Conservation (phyloP, 768 basidiomycete species). For the Rhodocollybia butyracea region DNA sequence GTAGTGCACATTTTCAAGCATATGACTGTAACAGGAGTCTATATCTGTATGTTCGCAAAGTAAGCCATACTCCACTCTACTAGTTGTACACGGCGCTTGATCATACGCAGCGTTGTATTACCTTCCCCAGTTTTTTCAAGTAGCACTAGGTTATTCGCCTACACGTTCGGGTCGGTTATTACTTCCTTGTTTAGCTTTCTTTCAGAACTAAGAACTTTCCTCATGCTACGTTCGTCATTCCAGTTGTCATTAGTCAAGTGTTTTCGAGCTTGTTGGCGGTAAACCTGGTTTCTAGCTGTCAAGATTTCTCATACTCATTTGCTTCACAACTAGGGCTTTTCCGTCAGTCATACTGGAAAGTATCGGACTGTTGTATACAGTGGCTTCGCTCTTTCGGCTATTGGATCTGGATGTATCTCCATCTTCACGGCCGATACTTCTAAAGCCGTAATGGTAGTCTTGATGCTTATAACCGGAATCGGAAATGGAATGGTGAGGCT, state of each 20-base stretch:
- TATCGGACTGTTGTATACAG: constrained; percentile 59
- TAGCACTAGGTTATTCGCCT: constrained; percentile 62
- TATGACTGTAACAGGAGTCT: constrained; percentile 62
- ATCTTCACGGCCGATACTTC: constrained; percentile 49
- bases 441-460: constrained; percentile 53
- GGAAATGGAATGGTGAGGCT: constrained; percentile 52
- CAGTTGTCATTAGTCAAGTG: constrained; percentile 64
- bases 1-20: constrained; percentile 74
- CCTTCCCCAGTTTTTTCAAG: constrained; percentile 74
- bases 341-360: constrained; percentile 61
- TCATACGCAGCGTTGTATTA: constrained; percentile 56
- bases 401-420: constrained; percentile 67
- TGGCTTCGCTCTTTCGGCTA: constrained; percentile 67
- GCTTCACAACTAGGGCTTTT: constrained; percentile 41
- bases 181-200: background rate
- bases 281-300: constrained; percentile 15
- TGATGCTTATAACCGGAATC: constrained; percentile 54
- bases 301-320: background rate
- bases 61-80: constrained; percentile 20
- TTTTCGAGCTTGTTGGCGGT: constrained; percentile 54
- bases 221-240: constrained; percentile 65
- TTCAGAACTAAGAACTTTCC: background rate
- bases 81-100: background rate
- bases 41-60: constrained; percentile 69
- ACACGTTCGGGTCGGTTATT: constrained; percentile 37